Base-by-base conservation (phyloP, 257 asterid species). In the Nicotiana knightiana region DNA sequence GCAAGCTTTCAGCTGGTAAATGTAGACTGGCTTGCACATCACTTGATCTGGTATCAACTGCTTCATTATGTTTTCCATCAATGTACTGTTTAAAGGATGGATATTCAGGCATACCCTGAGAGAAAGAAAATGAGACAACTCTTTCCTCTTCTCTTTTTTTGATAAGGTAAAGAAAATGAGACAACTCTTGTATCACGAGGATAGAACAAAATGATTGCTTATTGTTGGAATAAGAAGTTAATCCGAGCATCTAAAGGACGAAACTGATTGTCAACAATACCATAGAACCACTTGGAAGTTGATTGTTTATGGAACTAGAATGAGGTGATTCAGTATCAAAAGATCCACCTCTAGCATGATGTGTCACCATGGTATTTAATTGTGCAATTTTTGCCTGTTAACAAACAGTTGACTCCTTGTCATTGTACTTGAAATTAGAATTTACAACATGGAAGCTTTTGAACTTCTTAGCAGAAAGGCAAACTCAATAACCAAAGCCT, bases 301-400 rank as follows among this genome's bases (percentile, higher is more conserved):
- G 93, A 81, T 85, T 82, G 85, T 83, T 85, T 43, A 81, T 82
- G 66, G 85, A 88, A 76, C 89, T 84, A 86, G 86, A 78, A 84
- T 86, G 84, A 59, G 90, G 93, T 79, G 67, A 81, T 24, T 88
- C 94, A 77, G 67, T 89, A 80, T 90, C 88, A 68, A 80, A 82
- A 79, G 88, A 85, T 80, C 87, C 85, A 83, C 84, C 90, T 86
- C 91, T 83, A 82, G 91, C 73, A 83, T 86, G 89, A 88, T 88
- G 89, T 85, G 90, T 92, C 70, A 86, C 93, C 89, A 91, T 81
- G 85, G 89, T 82, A 90, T 91, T 86, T 81, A 94, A 54, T 81
- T 94, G 94, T 82, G 90, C 90, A 75, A 93, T 91, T 84, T 88
- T 93, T 80, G 97, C 94, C 99, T 96, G 97, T 85, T 81, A 61